Evolutionary conservation across 2,329 filamentous ascomycete genomes (phyloP).

Genomic region (Colletotrichum sp.): DNA sequence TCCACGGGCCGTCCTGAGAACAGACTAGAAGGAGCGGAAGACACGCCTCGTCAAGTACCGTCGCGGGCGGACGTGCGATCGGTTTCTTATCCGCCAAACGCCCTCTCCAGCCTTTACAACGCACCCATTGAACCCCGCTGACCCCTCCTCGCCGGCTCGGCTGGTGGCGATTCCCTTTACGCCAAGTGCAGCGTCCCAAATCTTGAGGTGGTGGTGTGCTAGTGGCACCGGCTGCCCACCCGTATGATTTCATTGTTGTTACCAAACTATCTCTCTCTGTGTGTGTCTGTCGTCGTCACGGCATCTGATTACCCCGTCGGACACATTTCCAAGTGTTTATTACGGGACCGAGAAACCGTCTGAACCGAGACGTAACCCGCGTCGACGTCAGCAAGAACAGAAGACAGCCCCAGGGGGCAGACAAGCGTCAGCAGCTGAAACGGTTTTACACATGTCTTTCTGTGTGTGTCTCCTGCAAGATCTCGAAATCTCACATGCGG

Average conservation of each 20-base stretch:
- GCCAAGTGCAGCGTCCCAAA: background rate
- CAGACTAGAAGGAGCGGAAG: background rate
- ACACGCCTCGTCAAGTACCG: background rate
- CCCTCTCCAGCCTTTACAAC: background rate
- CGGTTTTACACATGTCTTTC: background rate
- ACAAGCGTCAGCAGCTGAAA: background rate
- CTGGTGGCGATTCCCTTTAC: conserved; percentile 4
- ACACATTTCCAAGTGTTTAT: background rate
- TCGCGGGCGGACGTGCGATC: background rate
- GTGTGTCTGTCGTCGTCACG: background rate
- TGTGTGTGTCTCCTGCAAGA: background rate
- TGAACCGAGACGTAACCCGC: background rate
- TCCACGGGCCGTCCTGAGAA: background rate
- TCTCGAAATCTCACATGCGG: background rate
- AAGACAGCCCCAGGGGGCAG: background rate
- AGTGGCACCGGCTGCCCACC: background rate
- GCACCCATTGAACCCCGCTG: background rate
- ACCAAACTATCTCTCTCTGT: background rate
- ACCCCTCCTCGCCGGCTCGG: background rate
- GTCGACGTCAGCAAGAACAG: background rate
- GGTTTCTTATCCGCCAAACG: background rate
- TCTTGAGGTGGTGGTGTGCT: background rate
- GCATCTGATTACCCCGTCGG: background rate
- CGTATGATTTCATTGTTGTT: background rate
- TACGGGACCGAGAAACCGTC: background rate